These are phyloP conservation scores for Ophiorrhiza pumila DNA, from an alignment of 257 asterid species.

Conservation along the genomic window DNA sequence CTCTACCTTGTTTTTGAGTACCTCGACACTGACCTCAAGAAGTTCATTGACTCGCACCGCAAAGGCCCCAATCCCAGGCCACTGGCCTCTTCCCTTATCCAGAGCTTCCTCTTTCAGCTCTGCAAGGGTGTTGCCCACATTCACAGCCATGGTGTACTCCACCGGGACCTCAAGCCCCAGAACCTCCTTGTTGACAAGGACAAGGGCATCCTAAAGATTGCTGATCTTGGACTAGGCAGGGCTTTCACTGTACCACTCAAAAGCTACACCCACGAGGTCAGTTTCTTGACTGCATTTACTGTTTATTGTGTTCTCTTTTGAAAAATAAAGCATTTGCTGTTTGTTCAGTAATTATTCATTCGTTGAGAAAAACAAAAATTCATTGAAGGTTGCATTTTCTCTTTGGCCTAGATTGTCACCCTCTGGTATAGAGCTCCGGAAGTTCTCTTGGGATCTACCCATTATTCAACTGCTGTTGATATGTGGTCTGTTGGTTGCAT, in stretches of 20 bases:
- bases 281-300: neutral
- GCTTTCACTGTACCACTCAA: conserved; percentile 90
- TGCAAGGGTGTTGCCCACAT: conserved; percentile 93
- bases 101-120: conserved; percentile 78
- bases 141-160: conserved; percentile 95
- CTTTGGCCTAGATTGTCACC: conserved; percentile 60
- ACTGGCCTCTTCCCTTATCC: conserved; percentile 54
- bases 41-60: conserved; percentile 77
- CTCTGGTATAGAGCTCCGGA: conserved; percentile 98
- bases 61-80: conserved; percentile 78
- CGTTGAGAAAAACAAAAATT: neutral
- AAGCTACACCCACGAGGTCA: conserved; percentile 93
- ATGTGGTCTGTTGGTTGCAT: conserved; percentile 99
- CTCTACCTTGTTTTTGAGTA: conserved; percentile 92
- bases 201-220: conserved; percentile 82
- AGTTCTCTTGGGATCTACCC: conserved; percentile 85
- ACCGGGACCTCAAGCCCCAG: conserved; percentile 96
- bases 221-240: conserved; percentile 97
- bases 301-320: neutral
- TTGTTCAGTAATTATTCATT: neutral
- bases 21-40: conserved; percentile 87
- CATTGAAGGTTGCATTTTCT: neutral
- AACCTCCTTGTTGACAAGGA: conserved; percentile 87
- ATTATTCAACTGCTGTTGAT: conserved; percentile 89
- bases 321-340: neutral